Conservation (phyloP, 75 land plant species). For the Ceratopteris richardii region DNA sequence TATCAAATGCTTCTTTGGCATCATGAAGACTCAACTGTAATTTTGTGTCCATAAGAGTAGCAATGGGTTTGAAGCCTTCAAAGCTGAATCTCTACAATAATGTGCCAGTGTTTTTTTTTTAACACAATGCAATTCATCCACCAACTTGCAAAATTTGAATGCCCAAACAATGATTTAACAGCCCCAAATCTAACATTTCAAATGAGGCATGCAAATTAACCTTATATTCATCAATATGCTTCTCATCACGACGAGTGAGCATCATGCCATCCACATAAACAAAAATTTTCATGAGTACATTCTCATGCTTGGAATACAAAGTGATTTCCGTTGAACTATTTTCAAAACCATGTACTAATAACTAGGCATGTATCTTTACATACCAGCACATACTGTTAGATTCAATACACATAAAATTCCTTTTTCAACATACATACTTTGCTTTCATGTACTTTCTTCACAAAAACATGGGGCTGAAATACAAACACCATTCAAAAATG, state of each 20-base stretch:
- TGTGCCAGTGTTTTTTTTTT: not conserved
- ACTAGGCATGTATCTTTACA: not conserved
- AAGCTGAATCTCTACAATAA: not conserved
- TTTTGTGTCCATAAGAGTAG: too few species aligned
- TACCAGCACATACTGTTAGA: too few species aligned
- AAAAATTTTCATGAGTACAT: not conserved
- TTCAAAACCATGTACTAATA: not conserved
- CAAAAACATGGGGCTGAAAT: too few species aligned
- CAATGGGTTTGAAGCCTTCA: too few species aligned
- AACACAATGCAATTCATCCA: too few species aligned
- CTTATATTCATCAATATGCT: not conserved
- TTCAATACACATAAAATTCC: not conserved
- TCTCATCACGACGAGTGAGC: not conserved
- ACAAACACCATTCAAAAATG: not conserved
- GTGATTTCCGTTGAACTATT: slow-evolving; percentile 1
- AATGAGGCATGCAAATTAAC: not conserved
- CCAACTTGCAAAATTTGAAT: not conserved
- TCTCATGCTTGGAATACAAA: not conserved
- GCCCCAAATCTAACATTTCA: not conserved
- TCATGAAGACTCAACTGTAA: too few species aligned
- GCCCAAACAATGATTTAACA: slow-evolving; percentile 2
- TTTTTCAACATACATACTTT: too few species aligned
- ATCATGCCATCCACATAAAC: slow-evolving; percentile 7
- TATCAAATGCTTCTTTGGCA: too few species aligned
- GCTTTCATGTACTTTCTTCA: too few species aligned